Base-by-base conservation (phyloP, 768 basidiomycete genomes). In the Rhodocollybia butyracea region DNA sequence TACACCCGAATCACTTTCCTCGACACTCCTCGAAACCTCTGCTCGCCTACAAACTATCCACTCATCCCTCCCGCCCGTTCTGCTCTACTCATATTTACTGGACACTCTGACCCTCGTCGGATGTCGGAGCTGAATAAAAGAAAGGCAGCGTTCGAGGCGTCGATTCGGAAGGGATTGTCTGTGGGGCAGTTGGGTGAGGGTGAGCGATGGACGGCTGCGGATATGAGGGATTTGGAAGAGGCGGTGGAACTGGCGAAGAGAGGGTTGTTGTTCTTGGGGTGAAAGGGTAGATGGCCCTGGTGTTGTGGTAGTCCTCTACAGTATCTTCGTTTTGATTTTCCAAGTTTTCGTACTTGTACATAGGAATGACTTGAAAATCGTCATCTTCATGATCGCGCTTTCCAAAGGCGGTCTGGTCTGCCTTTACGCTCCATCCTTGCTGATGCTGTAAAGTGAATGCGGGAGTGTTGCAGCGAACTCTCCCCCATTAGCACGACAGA, bases 81-180 rank as follows among this genome's bases (percentile, higher is more conserved):
- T 0, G 94, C 93, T 0, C 68, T 98, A 21, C 71, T 98, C 51
- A 75, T 98, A 36, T 85, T 97, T 64, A 91, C 89, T 0, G 94
- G 95, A 1, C 93, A 98, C 64, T 85, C 86, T 0, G 91, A 97
- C 67, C 94, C 95, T 0, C 82, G 91, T 0, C 73, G 68, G 6
- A 94, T 96, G 91, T 75, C 88, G 3, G 67, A 77, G 24, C 72
- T 98, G 21, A 86, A 85, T 60, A 81, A 80, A 5, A 77, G 86
- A 47, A 89, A 92, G 69, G 71, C 68, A 3, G 77, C 80, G 29
- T 96, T 94, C 62, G 94, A 98, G 62, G 73, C 63, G 22, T 82
- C 81, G 15, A 68, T 88, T 50, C 76, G 79, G 60, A 69, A 71
- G 46, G 83, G 83, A 19, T 81, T 79, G 71, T 76, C 71, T 12